These are phyloP conservation scores for Cyclotella baltica DNA, from an alignment of 108 stramenopile species.

Conservation along the genomic window DNA sequence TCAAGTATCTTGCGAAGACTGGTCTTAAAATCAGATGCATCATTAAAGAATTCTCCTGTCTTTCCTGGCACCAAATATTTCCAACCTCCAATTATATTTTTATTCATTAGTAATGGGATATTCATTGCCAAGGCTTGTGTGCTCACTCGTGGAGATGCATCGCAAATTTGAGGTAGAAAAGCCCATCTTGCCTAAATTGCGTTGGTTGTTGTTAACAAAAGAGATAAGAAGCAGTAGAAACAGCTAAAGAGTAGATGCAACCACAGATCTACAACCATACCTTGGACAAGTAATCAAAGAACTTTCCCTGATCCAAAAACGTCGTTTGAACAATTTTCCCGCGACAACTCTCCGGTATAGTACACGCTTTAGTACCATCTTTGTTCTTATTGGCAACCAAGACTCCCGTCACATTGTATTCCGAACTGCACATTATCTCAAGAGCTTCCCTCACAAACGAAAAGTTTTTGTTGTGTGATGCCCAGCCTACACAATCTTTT, in stretches of 20 bases:
- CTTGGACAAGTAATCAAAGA: conserved; percentile 45
- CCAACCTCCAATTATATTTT: conserved; percentile 59
- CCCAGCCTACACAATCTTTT: conserved; percentile 54
- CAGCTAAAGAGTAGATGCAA: not conserved
- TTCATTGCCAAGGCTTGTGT: conserved; percentile 57
- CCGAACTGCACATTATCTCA: conserved; percentile 54
- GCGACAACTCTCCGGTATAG: conserved; percentile 33
- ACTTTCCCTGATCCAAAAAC: conserved; percentile 47
- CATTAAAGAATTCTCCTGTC: conserved; percentile 57
- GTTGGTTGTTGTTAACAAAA: not conserved
- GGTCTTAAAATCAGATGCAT: conserved; percentile 45
- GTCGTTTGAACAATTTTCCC: conserved; percentile 54
- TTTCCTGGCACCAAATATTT: conserved; percentile 48
- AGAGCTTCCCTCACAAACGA: conserved; percentile 55
- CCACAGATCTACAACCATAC: conserved; percentile 3
- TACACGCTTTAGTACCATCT: conserved; percentile 42
- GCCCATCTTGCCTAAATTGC: conserved; percentile 39
- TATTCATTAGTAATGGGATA: conserved; percentile 53
- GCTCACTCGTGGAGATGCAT: conserved; percentile 56
- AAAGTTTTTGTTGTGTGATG: conserved; percentile 51
- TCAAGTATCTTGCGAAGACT: conserved; percentile 41
- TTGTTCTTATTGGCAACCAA: conserved; percentile 56
- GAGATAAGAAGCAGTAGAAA: not conserved
- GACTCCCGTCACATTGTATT: conserved; percentile 59
- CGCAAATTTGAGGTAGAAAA: conserved; percentile 58